Evolutionary conservation across 805 yeast genomes (phyloP), one percentile per base, ranked within the genome.

Genomic region (Saccharomycopsis sp.): DNA sequence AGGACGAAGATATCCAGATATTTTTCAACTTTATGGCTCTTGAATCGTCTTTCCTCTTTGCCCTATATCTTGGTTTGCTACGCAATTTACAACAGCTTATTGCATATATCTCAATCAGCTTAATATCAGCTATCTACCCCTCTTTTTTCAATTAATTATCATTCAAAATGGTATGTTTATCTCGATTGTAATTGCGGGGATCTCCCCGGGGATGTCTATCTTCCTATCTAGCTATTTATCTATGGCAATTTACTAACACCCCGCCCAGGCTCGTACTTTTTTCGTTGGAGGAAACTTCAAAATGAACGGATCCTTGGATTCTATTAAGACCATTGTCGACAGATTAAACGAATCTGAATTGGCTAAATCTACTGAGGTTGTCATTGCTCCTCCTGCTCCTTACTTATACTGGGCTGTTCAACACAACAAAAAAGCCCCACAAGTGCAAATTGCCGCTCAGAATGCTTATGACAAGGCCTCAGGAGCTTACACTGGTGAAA

Each of bases 261-360:
- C 66, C 62, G 67, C 71, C 71, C 35, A 61, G 96, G 85, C 96
- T 73, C 88, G 96, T 78, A 83, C 81, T 76, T 94, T 93, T 80
- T 92, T 94, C 76, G 97, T 94, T 72, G 99, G 99, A 69, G 99
- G 99, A 72, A 94, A 94, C 91, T 93, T 94, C 84, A 94, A 94
- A 78, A 86, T 94, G 89, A 94, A 94, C 83, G 99, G 99, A 73
- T 78, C 96, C 72, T 86, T 85, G 77, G 83, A 81, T 69, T 87
- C 94, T 68, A 88, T 94, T 75, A 82, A 84, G 74, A 77, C 83
- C 67, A 92, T 94, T 72, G 86, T 93, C 64, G 92, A 84, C 65
- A 79, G 84, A 78, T 83, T 94, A 72, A 93, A 93, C 82, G 72
- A 76, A 57, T 87, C 96, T 65, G 78, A 82, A 55, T 78, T 94